Base-by-base conservation (phyloP, 768 basidiomycete species). In the Lactifluus subvellereus region DNA sequence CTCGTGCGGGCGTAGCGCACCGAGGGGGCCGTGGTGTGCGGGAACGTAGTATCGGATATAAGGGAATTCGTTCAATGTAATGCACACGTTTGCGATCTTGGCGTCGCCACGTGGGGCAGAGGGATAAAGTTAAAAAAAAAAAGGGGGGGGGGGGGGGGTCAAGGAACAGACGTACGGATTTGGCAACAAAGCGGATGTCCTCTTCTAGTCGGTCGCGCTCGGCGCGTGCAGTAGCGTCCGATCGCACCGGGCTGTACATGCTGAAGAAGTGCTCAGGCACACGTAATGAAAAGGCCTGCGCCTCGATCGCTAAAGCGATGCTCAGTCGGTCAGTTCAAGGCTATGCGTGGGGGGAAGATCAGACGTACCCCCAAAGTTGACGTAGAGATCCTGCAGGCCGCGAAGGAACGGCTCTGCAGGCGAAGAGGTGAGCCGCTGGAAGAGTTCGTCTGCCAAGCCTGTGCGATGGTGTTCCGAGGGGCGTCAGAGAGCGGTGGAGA, bases 31-130 rank as follows among this genome's bases (percentile, higher is more conserved):
- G 69, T 94, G 93, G 65, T 89, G 82, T 13, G 84, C 77, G 5
- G 96, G 93, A 57, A 90, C 76, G 72, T 97, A 98, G 76, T 96
- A 98, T 37, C 96, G 88, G 67, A 98, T 87, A 72, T 84, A 88
- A 0, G 97, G 97, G 70, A 87, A 91, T 72, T 99, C 97, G 69
- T 93, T 89, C 33, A 98, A 75, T 0, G 91, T 84, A 16, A 97
- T 88, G 73, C 94, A 92, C 4, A 95, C 75, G 69, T 98, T 97
- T 32, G 92, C 74, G 66, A 99, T 87, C 94, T 89, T 1, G 27
- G 69, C 55, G 48, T 54, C 27, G 30, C 14, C 20, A 58, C 9
- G 30, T 16, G 30, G 52, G 35, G 43, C 9, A 33, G 53, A 37
- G 59, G 54, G 32, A 45, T 27, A 47, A 56, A 10, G 42, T 27